phyloP scores from a whole-genome alignment of 805 yeast genomes.

The Schwanniomyces occidentalis region DNA sequence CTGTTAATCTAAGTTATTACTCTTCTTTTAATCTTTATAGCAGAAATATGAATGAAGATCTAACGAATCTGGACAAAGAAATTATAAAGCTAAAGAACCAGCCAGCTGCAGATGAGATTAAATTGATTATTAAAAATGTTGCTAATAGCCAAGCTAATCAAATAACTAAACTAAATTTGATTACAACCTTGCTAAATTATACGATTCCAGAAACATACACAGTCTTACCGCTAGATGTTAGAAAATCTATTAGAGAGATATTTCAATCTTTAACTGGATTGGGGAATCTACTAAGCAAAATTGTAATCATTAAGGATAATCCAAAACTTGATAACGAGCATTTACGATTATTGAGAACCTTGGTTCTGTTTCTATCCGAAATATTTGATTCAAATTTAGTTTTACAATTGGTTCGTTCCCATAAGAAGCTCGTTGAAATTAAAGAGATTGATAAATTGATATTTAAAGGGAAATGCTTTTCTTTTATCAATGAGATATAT shows the following conservation, averaged over 20 bases:
- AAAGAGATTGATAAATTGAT: slow-evolving; percentile 40
- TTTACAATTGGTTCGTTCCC: slow-evolving; percentile 5
- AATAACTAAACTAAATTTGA: slow-evolving; percentile 8
- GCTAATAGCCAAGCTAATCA: slow-evolving; percentile 7
- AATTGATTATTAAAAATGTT: slow-evolving; percentile 3
- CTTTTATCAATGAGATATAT: slow-evolving; percentile 24
- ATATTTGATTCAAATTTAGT: slow-evolving; percentile 16
- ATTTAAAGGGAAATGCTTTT: slow-evolving; percentile 31
- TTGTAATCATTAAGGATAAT: slow-evolving; percentile 7
- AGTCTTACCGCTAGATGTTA: slow-evolving; percentile 14
- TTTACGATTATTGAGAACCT: slow-evolving; percentile 1
- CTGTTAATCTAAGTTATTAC: too few species aligned
- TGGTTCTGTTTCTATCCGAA: slow-evolving; percentile 4
- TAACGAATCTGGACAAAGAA: slow-evolving; percentile 1
- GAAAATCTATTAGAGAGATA: slow-evolving; percentile 9
- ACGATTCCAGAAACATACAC: slow-evolving; percentile 34
- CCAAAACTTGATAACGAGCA: slow-evolving; percentile 1
- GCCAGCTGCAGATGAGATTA: slow-evolving; percentile 11
- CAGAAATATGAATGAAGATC: not conserved
- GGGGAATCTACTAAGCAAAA: slow-evolving; percentile 28
- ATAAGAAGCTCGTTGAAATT: slow-evolving; percentile 10
- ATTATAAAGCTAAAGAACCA: slow-evolving; percentile 7
- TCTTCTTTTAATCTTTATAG: too few species aligned
- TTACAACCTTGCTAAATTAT: slow-evolving; percentile 26
- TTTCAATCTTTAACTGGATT: slow-evolving; percentile 30